Evolutionary conservation across 345 rosid species (phyloP).

Genomic region (Populus euphratica): DNA sequence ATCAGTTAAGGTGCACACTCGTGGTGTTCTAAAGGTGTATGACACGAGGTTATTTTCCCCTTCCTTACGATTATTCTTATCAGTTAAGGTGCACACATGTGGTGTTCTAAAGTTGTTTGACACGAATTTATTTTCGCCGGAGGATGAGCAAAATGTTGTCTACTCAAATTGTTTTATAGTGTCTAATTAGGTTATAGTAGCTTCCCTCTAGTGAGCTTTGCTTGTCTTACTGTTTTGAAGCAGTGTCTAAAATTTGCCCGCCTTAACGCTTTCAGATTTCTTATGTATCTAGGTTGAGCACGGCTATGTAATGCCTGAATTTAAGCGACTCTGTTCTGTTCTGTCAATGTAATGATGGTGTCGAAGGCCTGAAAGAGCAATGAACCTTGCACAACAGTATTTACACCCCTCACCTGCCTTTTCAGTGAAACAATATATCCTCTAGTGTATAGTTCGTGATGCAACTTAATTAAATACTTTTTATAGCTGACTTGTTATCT

Average conservation of each 20-base stretch:
- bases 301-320: not conserved
- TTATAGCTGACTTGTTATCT: not conserved
- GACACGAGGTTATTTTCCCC: not conserved
- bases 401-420: not conserved
- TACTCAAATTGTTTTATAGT: not conserved
- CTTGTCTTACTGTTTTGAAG: not conserved
- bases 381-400: not conserved
- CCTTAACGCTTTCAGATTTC: not conserved
- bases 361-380: not conserved
- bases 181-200: not conserved
- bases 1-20: not conserved
- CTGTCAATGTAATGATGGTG: not conserved
- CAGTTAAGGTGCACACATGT: not conserved
- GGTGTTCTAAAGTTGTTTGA: not conserved
- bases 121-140: not conserved
- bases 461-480: not conserved
- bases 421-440: not conserved
- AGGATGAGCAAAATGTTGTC: not conserved
- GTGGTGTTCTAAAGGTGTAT: not conserved
- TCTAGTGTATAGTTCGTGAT: not conserved
- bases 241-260: not conserved
- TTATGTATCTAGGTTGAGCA: not conserved
- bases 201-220: not conserved
- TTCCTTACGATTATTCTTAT: too few relatives aligned
- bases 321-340: not conserved